Evolutionary conservation across 441 rosid genomes (phyloP), one percentile per base, ranked within the genome.

Genomic region (Euphorbia corollata): DNA sequence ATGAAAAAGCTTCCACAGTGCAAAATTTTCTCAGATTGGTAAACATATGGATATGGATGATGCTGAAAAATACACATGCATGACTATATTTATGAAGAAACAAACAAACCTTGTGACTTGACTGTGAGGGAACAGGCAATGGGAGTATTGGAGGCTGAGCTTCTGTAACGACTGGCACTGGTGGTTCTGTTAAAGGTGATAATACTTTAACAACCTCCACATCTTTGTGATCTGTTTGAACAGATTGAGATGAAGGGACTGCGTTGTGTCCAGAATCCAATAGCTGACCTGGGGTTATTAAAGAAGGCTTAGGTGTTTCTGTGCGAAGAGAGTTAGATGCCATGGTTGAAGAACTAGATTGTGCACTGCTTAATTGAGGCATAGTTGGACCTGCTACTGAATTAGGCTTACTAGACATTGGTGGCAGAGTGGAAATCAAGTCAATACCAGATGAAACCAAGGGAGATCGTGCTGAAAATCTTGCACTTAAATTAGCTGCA

Each of bases 71-170:
- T 27, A 36, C 41, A 36, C 41, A 5, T 36, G 41, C 41, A 36
- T 36, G 41, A 36, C 30, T 27, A 55, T n/a, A 1, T 23, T 27
- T 18, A 8, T 10, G 19, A 10, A 10, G 4, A 54, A 5, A 36
- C 61, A 48, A 12, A 87, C 61, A 48, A 12, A 87, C 90, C 88
- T 75, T 80, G n/a, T 83, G 79, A 69, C 59, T 69, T 64, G 83
- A 68, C 54, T 80, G 78, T 54, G 84, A 82, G 61, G 84, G 80
- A 45, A 83, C 78, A 64, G 97, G 98, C 74, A 88, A 80, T 56
- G 98, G 91, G 75, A 92, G 81, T 65, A 92, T 82, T 20, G 97
- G 94, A n/a, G 92, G 96, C 78, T 87, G 91, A 68, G 82, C 78
- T 80, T 82, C 91, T 6, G 80, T 70, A 19, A 74, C 77, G 61